Conservation (phyloP, 768 basidiomycete genomes). For the Psilocybe cyanescens region DNA sequence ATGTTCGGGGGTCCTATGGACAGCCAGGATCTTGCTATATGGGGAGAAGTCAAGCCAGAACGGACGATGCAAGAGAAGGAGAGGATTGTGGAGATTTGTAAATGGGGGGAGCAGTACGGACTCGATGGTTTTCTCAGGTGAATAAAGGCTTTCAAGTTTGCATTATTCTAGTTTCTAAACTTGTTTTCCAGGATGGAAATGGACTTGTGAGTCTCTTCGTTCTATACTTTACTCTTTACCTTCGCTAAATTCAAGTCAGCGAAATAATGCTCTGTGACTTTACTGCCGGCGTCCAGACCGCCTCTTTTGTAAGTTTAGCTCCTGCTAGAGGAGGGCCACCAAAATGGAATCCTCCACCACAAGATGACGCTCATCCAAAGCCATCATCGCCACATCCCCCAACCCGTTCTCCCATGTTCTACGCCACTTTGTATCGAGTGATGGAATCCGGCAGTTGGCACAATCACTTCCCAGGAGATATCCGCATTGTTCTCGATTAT, state of each 20-base stretch:
- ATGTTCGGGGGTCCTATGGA: conserved; percentile 45
- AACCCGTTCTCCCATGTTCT: not conserved
- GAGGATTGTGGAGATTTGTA: conserved; percentile 42
- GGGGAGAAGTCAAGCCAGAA: conserved; percentile 37
- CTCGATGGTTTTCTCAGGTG: conserved; percentile 54
- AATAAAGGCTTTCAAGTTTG: conserved; percentile 10
- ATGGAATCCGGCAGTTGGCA: conserved; percentile 45
- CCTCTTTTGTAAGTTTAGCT: conserved; percentile 34
- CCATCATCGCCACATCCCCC: not conserved
- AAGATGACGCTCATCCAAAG: not conserved
- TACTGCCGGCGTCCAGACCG: conserved; percentile 37
- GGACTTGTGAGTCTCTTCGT: conserved; percentile 42
- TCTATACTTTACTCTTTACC: not conserved
- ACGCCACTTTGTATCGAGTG: conserved; percentile 16
- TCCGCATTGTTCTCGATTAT: conserved; percentile 45
- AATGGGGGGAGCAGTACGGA: conserved; percentile 42
- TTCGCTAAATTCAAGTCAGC: conserved; percentile 25
- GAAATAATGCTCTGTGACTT: conserved; percentile 56
- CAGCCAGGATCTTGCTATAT: conserved; percentile 49
- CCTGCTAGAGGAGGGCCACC: conserved; percentile 2
- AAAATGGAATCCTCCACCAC: not conserved
- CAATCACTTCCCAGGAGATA: conserved; percentile 46
- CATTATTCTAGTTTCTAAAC: not conserved
- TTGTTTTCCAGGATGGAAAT: conserved; percentile 44
- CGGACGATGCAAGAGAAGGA: conserved; percentile 30